These are phyloP conservation scores for Ophiostoma quercus DNA, from an alignment of 2,329 filamentous ascomycete species.

Conservation along the genomic window DNA sequence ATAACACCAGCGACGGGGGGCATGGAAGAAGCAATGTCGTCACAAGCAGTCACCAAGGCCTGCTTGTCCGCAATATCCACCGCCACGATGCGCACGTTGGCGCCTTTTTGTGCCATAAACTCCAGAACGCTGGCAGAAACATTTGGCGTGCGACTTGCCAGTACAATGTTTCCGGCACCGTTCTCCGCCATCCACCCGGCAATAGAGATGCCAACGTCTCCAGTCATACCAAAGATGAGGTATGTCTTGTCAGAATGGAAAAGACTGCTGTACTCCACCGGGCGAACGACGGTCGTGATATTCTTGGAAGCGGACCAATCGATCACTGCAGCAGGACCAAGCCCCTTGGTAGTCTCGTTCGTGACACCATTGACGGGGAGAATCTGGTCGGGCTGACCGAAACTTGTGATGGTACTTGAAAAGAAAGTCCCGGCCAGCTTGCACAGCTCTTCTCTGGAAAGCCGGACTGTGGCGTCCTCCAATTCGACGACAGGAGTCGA, in stretches of 20 bases:
- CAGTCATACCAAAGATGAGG: neutral
- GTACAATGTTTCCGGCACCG: neutral
- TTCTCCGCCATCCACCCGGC: neutral
- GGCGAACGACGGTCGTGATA: neutral
- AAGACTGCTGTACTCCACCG: neutral
- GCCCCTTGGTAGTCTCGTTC: neutral
- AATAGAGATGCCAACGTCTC: neutral
- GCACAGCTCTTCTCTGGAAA: neutral
- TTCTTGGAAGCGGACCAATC: neutral
- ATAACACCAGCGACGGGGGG: neutral
- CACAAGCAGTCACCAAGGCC: neutral
- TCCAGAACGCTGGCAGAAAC: neutral
- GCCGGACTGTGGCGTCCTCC: neutral
- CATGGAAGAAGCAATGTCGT: neutral
- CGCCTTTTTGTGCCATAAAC: neutral
- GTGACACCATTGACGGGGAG: neutral
- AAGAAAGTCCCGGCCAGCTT: neutral
- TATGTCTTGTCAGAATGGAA: neutral
- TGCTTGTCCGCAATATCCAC: neutral
- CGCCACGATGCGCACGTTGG: neutral
- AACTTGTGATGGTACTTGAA: neutral
- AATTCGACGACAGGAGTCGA: neutral
- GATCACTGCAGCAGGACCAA: neutral
- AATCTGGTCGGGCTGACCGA: neutral
- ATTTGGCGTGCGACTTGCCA: neutral